These are phyloP conservation scores for Rhizodiscina lignyota DNA, from an alignment of 495 filamentous ascomycete genomes.

Conservation along the genomic window DNA sequence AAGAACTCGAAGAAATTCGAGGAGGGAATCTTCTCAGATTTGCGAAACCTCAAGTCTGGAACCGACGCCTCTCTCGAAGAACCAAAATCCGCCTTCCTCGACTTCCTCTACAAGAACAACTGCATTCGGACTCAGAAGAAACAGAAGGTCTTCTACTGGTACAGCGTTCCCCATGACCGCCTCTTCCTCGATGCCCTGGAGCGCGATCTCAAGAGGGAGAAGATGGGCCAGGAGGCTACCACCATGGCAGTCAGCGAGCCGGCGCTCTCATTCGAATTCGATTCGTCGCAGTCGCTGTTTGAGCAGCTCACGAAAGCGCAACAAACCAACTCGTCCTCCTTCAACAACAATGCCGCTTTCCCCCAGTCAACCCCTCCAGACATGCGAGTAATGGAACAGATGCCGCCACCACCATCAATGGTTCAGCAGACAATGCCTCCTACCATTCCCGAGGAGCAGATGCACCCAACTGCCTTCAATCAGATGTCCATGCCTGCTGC, in stretches of 20 bases:
- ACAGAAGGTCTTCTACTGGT: constrained; percentile 99
- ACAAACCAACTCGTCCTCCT: constrained; percentile 93
- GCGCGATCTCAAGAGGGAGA: constrained; percentile 93
- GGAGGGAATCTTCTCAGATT: constrained; percentile 96
- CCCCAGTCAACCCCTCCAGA: constrained; percentile 67
- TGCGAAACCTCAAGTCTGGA: constrained; percentile 94
- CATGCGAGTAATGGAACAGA: constrained; percentile 77
- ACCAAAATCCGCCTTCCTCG: constrained; percentile 93
- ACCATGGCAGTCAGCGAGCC: constrained; percentile 93
- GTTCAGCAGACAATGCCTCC: constrained; percentile 51
- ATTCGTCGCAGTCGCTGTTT: constrained; percentile 96
- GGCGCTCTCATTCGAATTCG: constrained; percentile 94
- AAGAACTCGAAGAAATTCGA: constrained; percentile 99
- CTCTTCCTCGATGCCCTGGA: constrained; percentile 95
- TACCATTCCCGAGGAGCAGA: constrained; percentile 58
- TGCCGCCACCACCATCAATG: constrained; percentile 59
- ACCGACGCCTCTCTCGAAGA: constrained; percentile 98
- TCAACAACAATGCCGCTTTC: constrained; percentile 59
- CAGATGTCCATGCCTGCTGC: constrained; percentile 22
- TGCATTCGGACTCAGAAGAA: constrained; percentile 99
- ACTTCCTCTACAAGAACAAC: constrained; percentile 99
- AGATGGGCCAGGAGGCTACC: constrained; percentile 96
- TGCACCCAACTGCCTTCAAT: constrained; percentile 27
- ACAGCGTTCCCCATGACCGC: constrained; percentile 94
- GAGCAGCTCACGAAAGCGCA: constrained; percentile 99